Evolutionary conservation across 139 green algal genomes (phyloP).

Genomic region (Picochlorum sp.): DNA sequence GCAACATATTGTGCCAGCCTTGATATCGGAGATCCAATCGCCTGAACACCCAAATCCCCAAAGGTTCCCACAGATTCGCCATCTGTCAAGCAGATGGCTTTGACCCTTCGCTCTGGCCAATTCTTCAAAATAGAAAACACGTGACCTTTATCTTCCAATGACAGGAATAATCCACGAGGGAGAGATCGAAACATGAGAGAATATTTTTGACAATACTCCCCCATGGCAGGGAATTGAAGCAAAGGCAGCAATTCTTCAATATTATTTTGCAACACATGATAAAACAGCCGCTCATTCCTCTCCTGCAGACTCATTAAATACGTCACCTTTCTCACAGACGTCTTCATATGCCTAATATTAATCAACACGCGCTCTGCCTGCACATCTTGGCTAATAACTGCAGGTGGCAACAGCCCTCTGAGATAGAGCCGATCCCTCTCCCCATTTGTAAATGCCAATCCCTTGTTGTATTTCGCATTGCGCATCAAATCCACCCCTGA

Average conservation of each 20-base stretch:
- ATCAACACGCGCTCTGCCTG: conserved; percentile 71
- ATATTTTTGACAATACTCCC: conserved; percentile 57
- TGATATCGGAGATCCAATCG: conserved; percentile 50
- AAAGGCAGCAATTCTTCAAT: conserved; percentile 81
- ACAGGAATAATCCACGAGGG: conserved; percentile 75
- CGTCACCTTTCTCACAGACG: conserved; percentile 58
- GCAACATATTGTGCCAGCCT: conserved; percentile 69
- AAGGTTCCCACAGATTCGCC: conserved; percentile 59
- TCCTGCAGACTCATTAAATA: conserved; percentile 70
- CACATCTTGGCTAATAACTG: conserved; percentile 65
- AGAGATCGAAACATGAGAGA: conserved; percentile 57
- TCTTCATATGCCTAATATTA: conserved; percentile 64
- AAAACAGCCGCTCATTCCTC: conserved; percentile 84
- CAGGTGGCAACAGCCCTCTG: conserved; percentile 75
- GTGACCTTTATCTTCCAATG: conserved; percentile 58
- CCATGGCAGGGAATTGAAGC: conserved; percentile 55
- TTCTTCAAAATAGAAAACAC: conserved; percentile 77
- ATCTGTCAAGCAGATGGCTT: conserved; percentile 73
- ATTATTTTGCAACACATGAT: conserved; percentile 70
- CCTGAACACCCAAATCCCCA: conserved; percentile 71
- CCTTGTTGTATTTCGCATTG: conserved; percentile 79
- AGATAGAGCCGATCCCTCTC: conserved; percentile 80
- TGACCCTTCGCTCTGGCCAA: conserved; percentile 79
- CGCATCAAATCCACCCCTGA: conserved; percentile 72
- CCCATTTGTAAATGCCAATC: conserved; percentile 66